Evolutionary conservation across 2,329 filamentous ascomycete genomes (phyloP).

Genomic region (Xylariaceae sp.): DNA sequence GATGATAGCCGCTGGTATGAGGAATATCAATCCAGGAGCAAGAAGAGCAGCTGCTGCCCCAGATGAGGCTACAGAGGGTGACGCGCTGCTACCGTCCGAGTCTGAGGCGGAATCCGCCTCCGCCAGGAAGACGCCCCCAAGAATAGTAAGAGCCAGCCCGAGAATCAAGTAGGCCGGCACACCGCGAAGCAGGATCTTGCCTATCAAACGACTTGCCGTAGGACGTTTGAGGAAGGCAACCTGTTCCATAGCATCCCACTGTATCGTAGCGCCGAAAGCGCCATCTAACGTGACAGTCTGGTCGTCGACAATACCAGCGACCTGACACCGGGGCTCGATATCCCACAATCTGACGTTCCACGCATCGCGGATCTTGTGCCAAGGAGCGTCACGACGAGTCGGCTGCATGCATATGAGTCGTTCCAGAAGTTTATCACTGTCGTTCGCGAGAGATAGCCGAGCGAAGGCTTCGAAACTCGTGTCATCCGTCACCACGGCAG

Average conservation of each 20-base stretch:
- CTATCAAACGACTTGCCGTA: constrained; percentile 1
- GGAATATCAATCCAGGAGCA: background rate
- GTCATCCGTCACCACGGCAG: constrained; percentile 35
- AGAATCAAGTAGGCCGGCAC: constrained; percentile 5
- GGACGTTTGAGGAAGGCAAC: constrained; percentile 12
- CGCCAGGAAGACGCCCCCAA: background rate
- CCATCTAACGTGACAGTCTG: constrained; percentile 38
- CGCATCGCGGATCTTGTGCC: constrained; percentile 38
- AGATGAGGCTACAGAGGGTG: background rate
- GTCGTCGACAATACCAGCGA: constrained; percentile 37
- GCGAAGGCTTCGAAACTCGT: constrained; percentile 45
- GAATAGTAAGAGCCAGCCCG: constrained; percentile 1
- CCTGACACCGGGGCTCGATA: constrained; percentile 38
- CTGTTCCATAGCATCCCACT: constrained; percentile 33
- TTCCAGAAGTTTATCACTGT: constrained; percentile 41
- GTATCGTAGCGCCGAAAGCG: constrained; percentile 34
- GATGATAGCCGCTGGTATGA: constrained; percentile 3
- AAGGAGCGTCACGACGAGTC: constrained; percentile 27
- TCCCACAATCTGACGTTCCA: constrained; percentile 42
- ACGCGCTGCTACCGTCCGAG: background rate
- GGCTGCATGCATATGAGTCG: constrained; percentile 42
- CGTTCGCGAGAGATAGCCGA: constrained; percentile 42
- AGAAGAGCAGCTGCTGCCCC: background rate
- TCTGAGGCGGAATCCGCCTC: background rate
- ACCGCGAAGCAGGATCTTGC: constrained; percentile 8